These are phyloP conservation scores for Trichoderma atroviride DNA, from an alignment of 2,329 filamentous ascomycete genomes.

Conservation along the genomic window DNA sequence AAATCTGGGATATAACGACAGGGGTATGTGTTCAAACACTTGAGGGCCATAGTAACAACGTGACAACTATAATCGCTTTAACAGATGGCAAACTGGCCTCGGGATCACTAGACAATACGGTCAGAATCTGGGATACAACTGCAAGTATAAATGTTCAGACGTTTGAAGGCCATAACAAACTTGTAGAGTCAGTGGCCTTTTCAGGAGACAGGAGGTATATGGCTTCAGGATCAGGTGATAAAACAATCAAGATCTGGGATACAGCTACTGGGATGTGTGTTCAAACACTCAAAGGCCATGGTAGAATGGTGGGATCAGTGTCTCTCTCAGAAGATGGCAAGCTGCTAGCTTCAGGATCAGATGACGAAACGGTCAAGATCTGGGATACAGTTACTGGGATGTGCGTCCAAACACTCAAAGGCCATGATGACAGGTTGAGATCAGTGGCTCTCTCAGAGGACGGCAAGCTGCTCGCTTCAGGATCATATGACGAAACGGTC, in stretches of 20 bases:
- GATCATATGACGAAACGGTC: background rate
- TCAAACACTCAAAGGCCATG: background rate
- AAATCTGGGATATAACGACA: background rate
- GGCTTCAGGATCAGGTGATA: slow-evolving; percentile 8
- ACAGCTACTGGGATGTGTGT: background rate
- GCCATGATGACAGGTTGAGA: background rate
- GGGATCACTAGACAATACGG: background rate
- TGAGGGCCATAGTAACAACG: background rate
- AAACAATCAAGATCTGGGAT: background rate
- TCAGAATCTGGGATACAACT: background rate
- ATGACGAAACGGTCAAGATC: background rate
- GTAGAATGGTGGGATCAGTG: background rate
- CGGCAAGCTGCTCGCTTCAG: background rate
- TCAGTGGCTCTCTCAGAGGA: background rate
- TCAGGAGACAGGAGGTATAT: background rate
- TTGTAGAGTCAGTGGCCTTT: background rate
- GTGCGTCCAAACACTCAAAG: background rate
- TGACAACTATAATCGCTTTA: background rate
- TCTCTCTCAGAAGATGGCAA: background rate
- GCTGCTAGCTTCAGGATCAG: background rate
- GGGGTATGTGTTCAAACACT: background rate
- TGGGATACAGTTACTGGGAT: background rate
- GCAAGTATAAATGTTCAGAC: background rate
- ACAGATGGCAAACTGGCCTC: background rate
- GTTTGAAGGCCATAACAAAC: background rate